Percentiles rank a stretch among this genome's conserved stretches.
phyloP scores from a whole-genome alignment of 345 rosid genomes.

The Punica granatum region DNA sequence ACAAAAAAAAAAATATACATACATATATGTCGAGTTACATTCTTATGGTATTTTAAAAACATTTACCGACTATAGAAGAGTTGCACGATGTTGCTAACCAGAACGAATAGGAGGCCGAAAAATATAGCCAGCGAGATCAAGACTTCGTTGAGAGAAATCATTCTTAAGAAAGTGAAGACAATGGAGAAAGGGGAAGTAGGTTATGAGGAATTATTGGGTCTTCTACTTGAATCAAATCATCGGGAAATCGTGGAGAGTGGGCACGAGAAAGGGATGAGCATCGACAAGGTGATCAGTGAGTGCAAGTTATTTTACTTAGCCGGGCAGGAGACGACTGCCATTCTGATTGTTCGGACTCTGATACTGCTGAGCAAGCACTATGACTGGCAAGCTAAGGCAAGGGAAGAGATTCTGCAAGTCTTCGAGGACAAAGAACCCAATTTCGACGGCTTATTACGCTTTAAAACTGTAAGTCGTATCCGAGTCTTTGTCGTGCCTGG shows the following conservation, averaged over 20 bases:
- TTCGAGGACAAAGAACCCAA: constrained; percentile 17
- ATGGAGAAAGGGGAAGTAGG: constrained; percentile 9
- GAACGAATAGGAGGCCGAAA: constrained; percentile 21
- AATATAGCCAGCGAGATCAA: constrained; percentile 10
- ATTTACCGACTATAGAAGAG: too few species aligned
- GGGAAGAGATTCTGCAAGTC: constrained; percentile 26
- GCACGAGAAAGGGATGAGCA: constrained; percentile 8
- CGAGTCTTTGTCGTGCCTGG: too few species aligned
- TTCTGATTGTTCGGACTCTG: constrained; percentile 28
- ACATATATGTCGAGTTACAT: too few species aligned
- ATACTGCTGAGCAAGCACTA: constrained; percentile 16
- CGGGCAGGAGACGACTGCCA: constrained; percentile 27
- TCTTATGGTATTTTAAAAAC: too few species aligned
- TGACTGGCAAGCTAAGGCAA: constrained; percentile 26
- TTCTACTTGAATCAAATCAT: constrained; percentile 21
- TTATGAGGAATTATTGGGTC: constrained; percentile 22
- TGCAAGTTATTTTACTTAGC: constrained; percentile 27
- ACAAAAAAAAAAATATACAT: too few species aligned
- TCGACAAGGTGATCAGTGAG: constrained; percentile 21
- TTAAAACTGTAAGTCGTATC: constrained; percentile 18
- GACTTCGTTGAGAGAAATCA: constrained; percentile 12
- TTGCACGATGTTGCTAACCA: constrained; percentile 22
- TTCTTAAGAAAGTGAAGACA: constrained; percentile 16
- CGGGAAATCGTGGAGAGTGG: constrained; percentile 21
- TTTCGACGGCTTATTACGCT: constrained; percentile 11